Evolutionary conservation across 2,329 filamentous ascomycete genomes (phyloP).

Genomic region (Talaromyces sp.): DNA sequence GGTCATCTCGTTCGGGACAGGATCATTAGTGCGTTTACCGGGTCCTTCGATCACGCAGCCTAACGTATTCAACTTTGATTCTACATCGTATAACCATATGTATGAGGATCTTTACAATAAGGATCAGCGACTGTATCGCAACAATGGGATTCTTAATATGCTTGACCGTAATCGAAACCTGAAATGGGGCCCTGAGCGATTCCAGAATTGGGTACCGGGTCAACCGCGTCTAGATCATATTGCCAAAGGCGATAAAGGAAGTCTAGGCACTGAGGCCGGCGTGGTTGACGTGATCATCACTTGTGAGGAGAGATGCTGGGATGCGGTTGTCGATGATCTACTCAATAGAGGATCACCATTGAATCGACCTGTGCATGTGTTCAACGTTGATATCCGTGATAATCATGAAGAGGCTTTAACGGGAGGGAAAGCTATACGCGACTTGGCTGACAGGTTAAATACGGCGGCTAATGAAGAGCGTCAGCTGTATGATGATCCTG

Average conservation of each 20-base stretch:
- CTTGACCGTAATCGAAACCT: slow-evolving; percentile 84
- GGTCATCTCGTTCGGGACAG: slow-evolving; percentile 97
- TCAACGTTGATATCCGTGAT: slow-evolving; percentile 97
- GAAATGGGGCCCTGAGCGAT: slow-evolving; percentile 93
- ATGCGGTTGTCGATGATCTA: slow-evolving; percentile 92
- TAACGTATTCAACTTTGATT: slow-evolving; percentile 98
- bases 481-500: slow-evolving; percentile 60
- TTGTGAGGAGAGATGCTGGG: slow-evolving; percentile 97
- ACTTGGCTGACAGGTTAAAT: slow-evolving; percentile 82
- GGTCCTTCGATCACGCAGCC: slow-evolving; percentile 88
- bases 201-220: slow-evolving; percentile 95
- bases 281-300: slow-evolving; percentile 93
- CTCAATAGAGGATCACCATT: slow-evolving; percentile 78
- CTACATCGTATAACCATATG: slow-evolving; percentile 90
- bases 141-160: slow-evolving; percentile 95
- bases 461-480: slow-evolving; percentile 74
- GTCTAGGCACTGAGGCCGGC: slow-evolving; percentile 76
- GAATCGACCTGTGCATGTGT: slow-evolving; percentile 92
- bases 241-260: slow-evolving; percentile 67
- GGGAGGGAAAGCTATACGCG: slow-evolving; percentile 85
- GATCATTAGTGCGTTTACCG: slow-evolving; percentile 86
- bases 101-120: slow-evolving; percentile 85
- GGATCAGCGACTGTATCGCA: slow-evolving; percentile 79
- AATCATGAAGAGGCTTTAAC: slow-evolving; percentile 95
- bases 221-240: slow-evolving; percentile 73